Evolutionary conservation across 2,329 filamentous ascomycete genomes (phyloP), one percentile per base, ranked within the genome.

Genomic region (Aspergillus uvarum): DNA sequence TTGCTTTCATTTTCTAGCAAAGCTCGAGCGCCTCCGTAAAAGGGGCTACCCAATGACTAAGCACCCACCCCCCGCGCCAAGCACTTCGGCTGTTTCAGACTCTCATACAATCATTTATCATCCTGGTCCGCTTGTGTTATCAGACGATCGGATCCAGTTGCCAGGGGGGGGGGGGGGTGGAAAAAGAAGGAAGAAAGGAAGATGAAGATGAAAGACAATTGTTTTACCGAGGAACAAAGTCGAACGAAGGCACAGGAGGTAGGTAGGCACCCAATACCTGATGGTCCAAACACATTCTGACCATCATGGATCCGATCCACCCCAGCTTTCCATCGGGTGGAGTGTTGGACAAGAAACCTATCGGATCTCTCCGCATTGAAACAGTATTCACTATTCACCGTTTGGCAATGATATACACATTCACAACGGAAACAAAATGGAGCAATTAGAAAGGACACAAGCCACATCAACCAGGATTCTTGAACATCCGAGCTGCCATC

Each of bases 1-100:
- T 52, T 8, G 47, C 47, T 42, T n/a, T 26, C 52, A 29, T 29
- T 54, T 51, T 49, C 51, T 47, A 26, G 47, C 16, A 24, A 42
- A 48, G 50, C 29, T 59, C 51, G 47, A 52, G 55, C 35, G 59
- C 57, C 61, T 65, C 60, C 61, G 71, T 69, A 76, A 76, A 76
- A 75, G 73, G 73, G 73, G 73, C 67, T 74, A 62, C 11, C 48
- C 67, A 6, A 63, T 73, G 72, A 76, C 67, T 75, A 68, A 75
- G 64, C 65, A 31, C 12, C 5, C 14, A 61, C 61, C 50, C 64
- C 56, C 61, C 63, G 51, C 62, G 60, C 63, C 64, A 66, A 63
- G 64, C 57, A 56, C 47, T 38, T 56, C 56, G 49, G 54, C 24
- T 57, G 64, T 67, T 67, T 67, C 65, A 65, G 61, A 51, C 24